Percentiles rank a stretch among this genome's conserved stretches.
Conservation (phyloP, 2,329 filamentous ascomycete genomes). For the Didymella pinodella region DNA sequence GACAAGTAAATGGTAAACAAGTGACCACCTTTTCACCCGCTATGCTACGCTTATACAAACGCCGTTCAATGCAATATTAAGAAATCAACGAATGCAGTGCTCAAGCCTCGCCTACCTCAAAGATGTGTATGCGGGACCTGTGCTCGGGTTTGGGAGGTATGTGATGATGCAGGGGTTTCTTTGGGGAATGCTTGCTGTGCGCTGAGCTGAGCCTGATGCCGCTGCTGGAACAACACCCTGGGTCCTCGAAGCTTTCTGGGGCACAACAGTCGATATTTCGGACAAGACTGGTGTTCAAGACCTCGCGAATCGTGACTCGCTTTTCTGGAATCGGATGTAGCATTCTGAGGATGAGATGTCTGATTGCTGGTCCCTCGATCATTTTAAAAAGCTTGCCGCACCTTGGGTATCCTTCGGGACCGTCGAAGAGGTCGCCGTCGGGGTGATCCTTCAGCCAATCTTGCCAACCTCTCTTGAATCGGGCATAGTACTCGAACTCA, state of each 20-base stretch:
- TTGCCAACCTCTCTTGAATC: slow-evolving; percentile 72
- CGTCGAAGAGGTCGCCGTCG: slow-evolving; percentile 61
- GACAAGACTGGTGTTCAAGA: slow-evolving; percentile 75
- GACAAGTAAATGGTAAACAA: neutral
- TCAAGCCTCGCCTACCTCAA: slow-evolving; percentile 49
- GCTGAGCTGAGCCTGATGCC: slow-evolving; percentile 54
- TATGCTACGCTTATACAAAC: slow-evolving; percentile 22
- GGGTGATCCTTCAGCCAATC: slow-evolving; percentile 69
- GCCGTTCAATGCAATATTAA: slow-evolving; percentile 18
- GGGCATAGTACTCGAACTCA: slow-evolving; percentile 65
- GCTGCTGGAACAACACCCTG: slow-evolving; percentile 68
- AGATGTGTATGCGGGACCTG: slow-evolving; percentile 50
- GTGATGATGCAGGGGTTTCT: slow-evolving; percentile 55
- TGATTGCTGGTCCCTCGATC: slow-evolving; percentile 69
- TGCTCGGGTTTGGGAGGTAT: slow-evolving; percentile 52
- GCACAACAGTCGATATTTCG: slow-evolving; percentile 82
- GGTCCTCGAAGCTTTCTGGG: slow-evolving; percentile 72
- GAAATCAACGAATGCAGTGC: neutral
- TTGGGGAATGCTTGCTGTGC: slow-evolving; percentile 49
- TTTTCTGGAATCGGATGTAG: slow-evolving; percentile 77
- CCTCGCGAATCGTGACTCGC: slow-evolving; percentile 73
- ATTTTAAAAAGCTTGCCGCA: slow-evolving; percentile 72
- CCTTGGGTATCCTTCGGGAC: slow-evolving; percentile 67
- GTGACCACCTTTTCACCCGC: slow-evolving; percentile 14
- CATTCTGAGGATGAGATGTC: slow-evolving; percentile 79